phyloP scores from a whole-genome alignment of 768 basidiomycete species.

The Amanita phalloides region DNA sequence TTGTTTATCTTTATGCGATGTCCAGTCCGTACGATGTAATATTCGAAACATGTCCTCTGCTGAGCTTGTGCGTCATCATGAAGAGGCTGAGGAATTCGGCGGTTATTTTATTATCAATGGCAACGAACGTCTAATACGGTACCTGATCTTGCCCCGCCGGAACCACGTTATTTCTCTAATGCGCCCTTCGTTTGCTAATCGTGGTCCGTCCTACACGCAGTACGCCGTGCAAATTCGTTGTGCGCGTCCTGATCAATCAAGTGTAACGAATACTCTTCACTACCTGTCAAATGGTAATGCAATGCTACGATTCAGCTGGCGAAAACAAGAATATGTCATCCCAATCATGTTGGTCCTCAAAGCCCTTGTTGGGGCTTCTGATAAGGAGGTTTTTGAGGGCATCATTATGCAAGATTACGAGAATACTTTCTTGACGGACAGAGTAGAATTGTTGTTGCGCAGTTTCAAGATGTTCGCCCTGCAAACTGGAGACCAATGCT shows the following conservation, averaged over 20 bases:
- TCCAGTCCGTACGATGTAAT: constrained; percentile 85
- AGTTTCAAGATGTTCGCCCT: constrained; percentile 93
- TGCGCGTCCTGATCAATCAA: constrained; percentile 87
- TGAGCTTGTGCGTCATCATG: constrained; percentile 80
- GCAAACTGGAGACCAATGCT: constrained; percentile 80
- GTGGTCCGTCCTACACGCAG: constrained; percentile 90
- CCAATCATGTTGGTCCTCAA: constrained; percentile 96
- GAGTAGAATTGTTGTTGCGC: constrained; percentile 86
- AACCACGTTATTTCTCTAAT: constrained; percentile 92
- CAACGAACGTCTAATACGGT: constrained; percentile 96
- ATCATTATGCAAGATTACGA: constrained; percentile 95
- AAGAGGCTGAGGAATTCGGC: constrained; percentile 97
- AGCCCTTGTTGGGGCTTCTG: constrained; percentile 81
- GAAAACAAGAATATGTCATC: constrained; percentile 97
- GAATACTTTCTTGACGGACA: constrained; percentile 95
- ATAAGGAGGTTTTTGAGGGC: constrained; percentile 94
- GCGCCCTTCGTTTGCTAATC: constrained; percentile 84
- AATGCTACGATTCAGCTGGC: constrained; percentile 94
- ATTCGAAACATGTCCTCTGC: constrained; percentile 76
- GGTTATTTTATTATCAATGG: constrained; percentile 99
- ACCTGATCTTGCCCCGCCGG: constrained; percentile 90
- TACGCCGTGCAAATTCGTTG: constrained; percentile 95
- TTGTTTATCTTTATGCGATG: background rate
- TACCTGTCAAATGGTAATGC: constrained; percentile 94
- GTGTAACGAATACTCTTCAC: constrained; percentile 92